Evolutionary conservation across 495 filamentous ascomycete species (phyloP).

Genomic region (Rusavskia elegans): DNA sequence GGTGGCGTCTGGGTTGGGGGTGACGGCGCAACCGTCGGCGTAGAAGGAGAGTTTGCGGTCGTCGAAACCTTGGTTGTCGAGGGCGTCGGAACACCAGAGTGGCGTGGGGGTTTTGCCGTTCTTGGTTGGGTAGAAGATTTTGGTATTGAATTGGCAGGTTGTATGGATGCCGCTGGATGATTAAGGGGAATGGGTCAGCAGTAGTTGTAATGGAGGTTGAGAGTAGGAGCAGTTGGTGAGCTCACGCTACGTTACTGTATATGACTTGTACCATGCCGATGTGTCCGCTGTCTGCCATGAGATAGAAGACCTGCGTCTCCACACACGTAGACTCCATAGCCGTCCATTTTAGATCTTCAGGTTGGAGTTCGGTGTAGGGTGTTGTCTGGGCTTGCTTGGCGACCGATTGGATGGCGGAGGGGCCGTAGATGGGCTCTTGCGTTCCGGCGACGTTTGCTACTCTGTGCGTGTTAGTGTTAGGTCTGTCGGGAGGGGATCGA

Average conservation of each 20-base stretch:
- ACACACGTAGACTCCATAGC: constrained; percentile 71
- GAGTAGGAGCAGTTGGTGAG: not conserved
- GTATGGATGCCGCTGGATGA: constrained; percentile 62
- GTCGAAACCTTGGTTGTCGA: constrained; percentile 67
- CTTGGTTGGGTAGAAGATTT: constrained; percentile 56
- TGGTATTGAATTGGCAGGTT: constrained; percentile 80
- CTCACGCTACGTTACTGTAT: constrained; percentile 95
- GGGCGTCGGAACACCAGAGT: constrained; percentile 65
- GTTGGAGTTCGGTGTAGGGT: constrained; percentile 64
- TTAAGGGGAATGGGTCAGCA: not conserved
- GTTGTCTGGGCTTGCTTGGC: constrained; percentile 60
- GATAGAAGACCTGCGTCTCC: constrained; percentile 94
- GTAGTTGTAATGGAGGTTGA: too few species aligned
- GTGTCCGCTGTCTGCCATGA: constrained; percentile 62
- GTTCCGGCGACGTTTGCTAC: constrained; percentile 86
- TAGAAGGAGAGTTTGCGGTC: constrained; percentile 68
- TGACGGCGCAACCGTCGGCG: constrained; percentile 65
- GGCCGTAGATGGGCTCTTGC: constrained; percentile 90
- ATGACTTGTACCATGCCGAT: constrained; percentile 78
- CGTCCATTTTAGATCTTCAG: constrained; percentile 68
- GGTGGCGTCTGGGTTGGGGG: constrained; percentile 67
- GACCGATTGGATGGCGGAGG: constrained; percentile 73
- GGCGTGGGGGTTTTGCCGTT: constrained; percentile 41
- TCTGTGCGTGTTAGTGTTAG: constrained; percentile 27
- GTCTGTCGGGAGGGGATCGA: not conserved